phyloP scores from a whole-genome alignment of 1,284 basidiomycete species.

The Puccinia polysora region DNA sequence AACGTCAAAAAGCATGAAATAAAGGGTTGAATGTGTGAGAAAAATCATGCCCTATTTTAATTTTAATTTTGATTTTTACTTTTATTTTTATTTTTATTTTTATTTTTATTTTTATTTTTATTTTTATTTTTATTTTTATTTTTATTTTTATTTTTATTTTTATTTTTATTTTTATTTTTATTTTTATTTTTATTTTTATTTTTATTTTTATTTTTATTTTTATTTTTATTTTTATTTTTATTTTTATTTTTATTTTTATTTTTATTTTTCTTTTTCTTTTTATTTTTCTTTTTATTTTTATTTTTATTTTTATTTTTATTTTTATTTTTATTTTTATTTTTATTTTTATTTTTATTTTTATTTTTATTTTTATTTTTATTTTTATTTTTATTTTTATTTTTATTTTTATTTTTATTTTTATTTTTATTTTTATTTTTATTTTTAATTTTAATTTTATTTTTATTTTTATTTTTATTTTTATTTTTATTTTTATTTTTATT shows the following conservation, averaged over 20 bases:
- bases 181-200: neutral
- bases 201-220: neutral
- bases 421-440: neutral
- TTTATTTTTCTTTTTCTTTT: neutral
- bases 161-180: too few species aligned
- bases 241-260: neutral
- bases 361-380: slow-evolving; percentile 6
- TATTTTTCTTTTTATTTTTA: neutral
- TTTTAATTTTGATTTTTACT: too few species aligned
- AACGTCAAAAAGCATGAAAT: too few species aligned
- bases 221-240: too few species aligned
- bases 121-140: too few species aligned
- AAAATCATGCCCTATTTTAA: too few species aligned
- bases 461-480: neutral
- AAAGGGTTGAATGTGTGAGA: too few species aligned
- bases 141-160: too few species aligned
- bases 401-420: neutral
- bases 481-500: neutral
- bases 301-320: neutral
- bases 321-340: neutral
- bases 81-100: neutral
- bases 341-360: neutral
- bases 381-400: neutral
- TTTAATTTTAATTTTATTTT: neutral
- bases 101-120: slow-evolving; percentile 1